These are phyloP conservation scores for Phytophthora colocasiae DNA, from an alignment of 352 stramenopile genomes.

Conservation along the genomic window DNA sequence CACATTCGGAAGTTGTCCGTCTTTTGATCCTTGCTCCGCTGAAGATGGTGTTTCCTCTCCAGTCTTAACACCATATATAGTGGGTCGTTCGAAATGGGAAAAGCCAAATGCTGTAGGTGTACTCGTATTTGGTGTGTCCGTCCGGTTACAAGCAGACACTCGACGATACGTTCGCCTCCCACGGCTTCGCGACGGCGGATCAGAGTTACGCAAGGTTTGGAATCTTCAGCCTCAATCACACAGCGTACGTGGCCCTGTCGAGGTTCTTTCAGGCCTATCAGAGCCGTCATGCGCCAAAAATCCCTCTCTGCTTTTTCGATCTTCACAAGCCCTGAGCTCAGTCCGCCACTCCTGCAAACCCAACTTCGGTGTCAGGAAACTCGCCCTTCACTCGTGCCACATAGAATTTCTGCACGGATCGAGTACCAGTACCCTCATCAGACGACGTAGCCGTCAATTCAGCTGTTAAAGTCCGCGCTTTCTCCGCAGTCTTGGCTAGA, in stretches of 20 bases:
- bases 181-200: conserved; percentile 38
- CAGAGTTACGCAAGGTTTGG: conserved; percentile 54
- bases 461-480: conserved; percentile 48
- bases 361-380: conserved; percentile 40
- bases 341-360: conserved; percentile 15
- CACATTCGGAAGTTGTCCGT: neutral
- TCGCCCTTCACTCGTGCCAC: conserved; percentile 52
- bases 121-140: conserved; percentile 96
- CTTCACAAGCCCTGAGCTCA: conserved; percentile 25
- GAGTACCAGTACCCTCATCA: conserved; percentile 15
- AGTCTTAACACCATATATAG: conserved; percentile 80
- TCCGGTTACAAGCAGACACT: conserved; percentile 92
- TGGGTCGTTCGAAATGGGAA: conserved; percentile 95
- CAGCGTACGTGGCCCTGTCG: conserved; percentile 32
- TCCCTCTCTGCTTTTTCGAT: conserved; percentile 11
- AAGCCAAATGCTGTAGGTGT: conserved; percentile 89
- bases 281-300: conserved; percentile 52
- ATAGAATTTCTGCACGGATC: conserved; percentile 61
- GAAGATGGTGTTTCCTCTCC: neutral
- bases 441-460: conserved; percentile 45
- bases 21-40: neutral
- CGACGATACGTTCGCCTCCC: conserved; percentile 72
- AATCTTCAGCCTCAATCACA: conserved; percentile 31
- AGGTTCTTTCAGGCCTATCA: conserved; percentile 41
- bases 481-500: conserved; percentile 55